Evolutionary conservation across 2,329 filamentous ascomycete species (phyloP).

Genomic region (Colletotrichum graminicola): DNA sequence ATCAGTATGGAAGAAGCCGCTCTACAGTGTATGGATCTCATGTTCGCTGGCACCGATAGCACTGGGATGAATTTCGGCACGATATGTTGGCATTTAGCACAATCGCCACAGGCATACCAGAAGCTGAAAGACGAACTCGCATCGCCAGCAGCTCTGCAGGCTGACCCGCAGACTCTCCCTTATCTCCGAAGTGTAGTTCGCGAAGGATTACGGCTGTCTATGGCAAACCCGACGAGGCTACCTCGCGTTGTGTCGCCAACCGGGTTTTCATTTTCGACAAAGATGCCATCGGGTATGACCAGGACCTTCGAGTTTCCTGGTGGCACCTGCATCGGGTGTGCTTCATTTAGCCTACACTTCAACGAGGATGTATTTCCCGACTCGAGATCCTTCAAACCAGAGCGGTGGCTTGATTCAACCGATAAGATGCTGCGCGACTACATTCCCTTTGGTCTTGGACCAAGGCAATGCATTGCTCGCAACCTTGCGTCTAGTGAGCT

Average conservation of each 20-base stretch:
- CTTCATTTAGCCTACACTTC: slow-evolving; percentile 14
- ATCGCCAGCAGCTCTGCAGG: not conserved
- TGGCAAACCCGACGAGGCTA: slow-evolving; percentile 17
- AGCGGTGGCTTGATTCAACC: slow-evolving; percentile 6
- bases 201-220: slow-evolving; percentile 12
- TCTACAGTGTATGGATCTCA: slow-evolving; percentile 15
- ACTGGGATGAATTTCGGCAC: slow-evolving; percentile 21
- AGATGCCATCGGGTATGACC: not conserved
- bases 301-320: not conserved
- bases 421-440: slow-evolving; percentile 11
- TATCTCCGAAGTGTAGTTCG: slow-evolving; percentile 7
- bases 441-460: slow-evolving; percentile 6
- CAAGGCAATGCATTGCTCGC: slow-evolving; percentile 14
- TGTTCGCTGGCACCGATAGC: slow-evolving; percentile 22
- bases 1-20: slow-evolving; percentile 4
- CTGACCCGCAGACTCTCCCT: slow-evolving; percentile 12
- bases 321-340: slow-evolving; percentile 8
- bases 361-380: not conserved
- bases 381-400: not conserved
- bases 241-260: slow-evolving; percentile 1
- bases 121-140: slow-evolving; percentile 3
- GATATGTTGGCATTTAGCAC: slow-evolving; percentile 16
- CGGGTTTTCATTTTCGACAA: not conserved
- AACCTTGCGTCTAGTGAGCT: slow-evolving; percentile 20
- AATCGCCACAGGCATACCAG: not conserved